Conservation (phyloP, 352 stramenopile genomes). For the Aphanomyces euteiches region DNA sequence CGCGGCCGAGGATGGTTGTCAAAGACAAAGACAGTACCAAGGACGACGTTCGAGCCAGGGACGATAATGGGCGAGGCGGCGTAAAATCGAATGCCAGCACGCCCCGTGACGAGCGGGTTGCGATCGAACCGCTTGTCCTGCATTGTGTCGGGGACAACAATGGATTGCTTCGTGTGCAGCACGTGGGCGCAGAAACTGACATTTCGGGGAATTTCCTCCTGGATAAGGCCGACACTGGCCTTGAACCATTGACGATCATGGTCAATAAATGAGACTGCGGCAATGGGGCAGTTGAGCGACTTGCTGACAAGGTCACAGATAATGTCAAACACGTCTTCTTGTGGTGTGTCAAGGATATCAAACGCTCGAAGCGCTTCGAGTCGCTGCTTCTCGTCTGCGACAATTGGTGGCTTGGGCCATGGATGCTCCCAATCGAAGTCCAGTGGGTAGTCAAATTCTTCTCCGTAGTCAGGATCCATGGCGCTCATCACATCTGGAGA, state of each 20-base stretch:
- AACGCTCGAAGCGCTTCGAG: conserved; percentile 17
- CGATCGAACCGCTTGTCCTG: conserved; percentile 20
- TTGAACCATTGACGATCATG: conserved; percentile 28
- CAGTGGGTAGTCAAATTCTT: conserved; percentile 7
- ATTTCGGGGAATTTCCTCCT: conserved; percentile 25
- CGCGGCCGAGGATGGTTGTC: conserved; percentile 66
- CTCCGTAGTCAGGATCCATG: conserved; percentile 5
- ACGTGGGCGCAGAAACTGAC: conserved; percentile 27
- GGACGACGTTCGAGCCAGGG: conserved; percentile 70
- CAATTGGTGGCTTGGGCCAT: conserved; percentile 25
- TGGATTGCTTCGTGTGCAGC: conserved; percentile 20
- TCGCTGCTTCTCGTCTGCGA: conserved; percentile 6
- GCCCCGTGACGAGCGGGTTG: conserved; percentile 28
- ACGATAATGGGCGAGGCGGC: conserved; percentile 16
- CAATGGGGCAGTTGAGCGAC: conserved; percentile 29
- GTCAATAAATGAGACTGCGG: conserved; percentile 24
- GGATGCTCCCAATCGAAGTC: conserved; percentile 26
- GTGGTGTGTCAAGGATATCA: conserved; percentile 29
- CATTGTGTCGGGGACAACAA: conserved; percentile 25
- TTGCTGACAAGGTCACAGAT: conserved; percentile 29
- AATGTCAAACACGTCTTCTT: conserved; percentile 31
- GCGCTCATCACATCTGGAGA: conserved; percentile 12
- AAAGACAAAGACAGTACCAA: conserved; percentile 85
- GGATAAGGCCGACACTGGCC: conserved; percentile 26
- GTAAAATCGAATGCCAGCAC: conserved; percentile 27